Evolutionary conservation across 306 rosid species (phyloP), one percentile per base, ranked within the genome.

Genomic region (Lablab purpureus): DNA sequence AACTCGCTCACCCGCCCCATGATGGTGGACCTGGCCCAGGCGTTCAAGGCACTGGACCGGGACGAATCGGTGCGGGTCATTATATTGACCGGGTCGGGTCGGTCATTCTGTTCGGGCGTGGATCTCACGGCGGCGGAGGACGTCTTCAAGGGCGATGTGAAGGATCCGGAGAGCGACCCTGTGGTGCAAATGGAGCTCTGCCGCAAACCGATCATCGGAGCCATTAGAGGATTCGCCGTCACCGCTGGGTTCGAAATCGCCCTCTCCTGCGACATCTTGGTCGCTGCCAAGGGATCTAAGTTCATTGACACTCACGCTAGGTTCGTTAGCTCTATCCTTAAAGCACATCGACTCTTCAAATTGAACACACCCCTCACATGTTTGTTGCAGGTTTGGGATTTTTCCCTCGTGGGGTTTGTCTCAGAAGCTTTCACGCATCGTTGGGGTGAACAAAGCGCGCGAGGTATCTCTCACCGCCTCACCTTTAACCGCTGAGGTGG

Each of bases 401-500:
- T 92, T 95, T 87, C 99, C 98, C 43, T 92, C 98, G 1, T 95
- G 99, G 98, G 98, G 99, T 7, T 84, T 95, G 71, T 95, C 99
- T 67, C 98, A 95, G 85, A 95, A 95, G 89, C 96, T 95, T 14
- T 88, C 94, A 1, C 90, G 97, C 46, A 83, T 88, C 43, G 64
- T 92, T 13, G 99, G 99, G 56, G 83, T 82, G 0, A 92, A 91
- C 77, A 91, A 90, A 85, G 99, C 98, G 14, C 94, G 94, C 1
- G 99, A 95, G 84, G 90, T 91, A 12, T 95, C 99, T 4, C 87
- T 95, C 5, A 75, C 99, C n/a, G 99, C 97, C 47, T 83, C 77
- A 3, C 96, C 99, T 18, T 80, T 95, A 76, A 85, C 89, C 3
- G 99, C 96, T 28, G 98, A 95, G 68, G 84, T 82, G 21, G 99